Evolutionary conservation across 75 land plant species (phyloP).

Genomic region (Cunninghamia lanceolata): DNA sequence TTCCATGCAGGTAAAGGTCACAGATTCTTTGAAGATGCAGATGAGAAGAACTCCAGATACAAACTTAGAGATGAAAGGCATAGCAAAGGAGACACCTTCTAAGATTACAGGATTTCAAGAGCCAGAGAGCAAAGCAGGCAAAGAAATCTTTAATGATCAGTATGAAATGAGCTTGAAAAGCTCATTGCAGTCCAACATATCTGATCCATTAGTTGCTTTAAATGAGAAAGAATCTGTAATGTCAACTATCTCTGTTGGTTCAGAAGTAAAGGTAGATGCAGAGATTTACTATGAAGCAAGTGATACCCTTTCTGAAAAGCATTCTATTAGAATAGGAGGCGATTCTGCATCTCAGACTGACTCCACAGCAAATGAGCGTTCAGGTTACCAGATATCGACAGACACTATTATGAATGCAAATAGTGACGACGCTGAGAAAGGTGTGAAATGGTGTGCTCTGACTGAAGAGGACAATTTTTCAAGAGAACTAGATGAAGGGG

Average conservation of each 20-base stretch:
- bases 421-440: slow-evolving; percentile 24
- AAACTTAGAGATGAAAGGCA: not conserved
- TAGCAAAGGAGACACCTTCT: not conserved
- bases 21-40: slow-evolving; percentile 5
- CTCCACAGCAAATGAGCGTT: slow-evolving; percentile 18
- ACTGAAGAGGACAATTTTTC: slow-evolving; percentile 17
- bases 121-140: not conserved
- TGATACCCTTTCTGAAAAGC: slow-evolving; percentile 3
- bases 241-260: slow-evolving; percentile 4
- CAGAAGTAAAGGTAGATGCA: not conserved
- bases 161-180: not conserved
- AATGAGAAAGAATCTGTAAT: not conserved
- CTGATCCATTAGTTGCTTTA: not conserved
- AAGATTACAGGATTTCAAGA: not conserved
- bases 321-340: not conserved
- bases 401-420: not conserved
- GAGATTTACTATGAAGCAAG: not conserved
- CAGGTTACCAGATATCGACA: not conserved
- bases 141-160: not conserved
- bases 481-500: slow-evolving; percentile 23
- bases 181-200: not conserved
- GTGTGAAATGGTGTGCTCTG: slow-evolving; percentile 33
- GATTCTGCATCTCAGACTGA: slow-evolving; percentile 15
- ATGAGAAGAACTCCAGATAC: not conserved
- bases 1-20: slow-evolving; percentile 6